Evolutionary conservation across 257 asterid genomes (phyloP), one percentile per base, ranked within the genome.

Genomic region (Henckelia pumila): DNA sequence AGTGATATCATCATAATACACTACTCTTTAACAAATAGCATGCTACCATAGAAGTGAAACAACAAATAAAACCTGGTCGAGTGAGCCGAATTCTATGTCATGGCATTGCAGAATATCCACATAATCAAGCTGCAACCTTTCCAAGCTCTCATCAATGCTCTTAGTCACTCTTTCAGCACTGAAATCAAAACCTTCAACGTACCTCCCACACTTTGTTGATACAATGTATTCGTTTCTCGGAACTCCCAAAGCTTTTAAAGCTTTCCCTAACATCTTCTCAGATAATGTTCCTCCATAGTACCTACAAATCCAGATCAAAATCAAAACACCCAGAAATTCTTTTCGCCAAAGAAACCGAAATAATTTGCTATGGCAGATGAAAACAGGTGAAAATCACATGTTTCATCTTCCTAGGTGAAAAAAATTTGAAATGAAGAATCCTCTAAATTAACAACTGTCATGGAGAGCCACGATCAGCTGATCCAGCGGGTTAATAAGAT

Each of bases 141-240:
- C 96, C 59, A 94, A 82, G 83, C 99, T 94, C 82, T 94, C 99
- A 50, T 87, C 95, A 56, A 94, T 84, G 76, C 97, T 94, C 77
- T 53, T 86, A 2, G 93, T 91, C 74, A 94, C 97, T 81, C 96
- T 85, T 69, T 88, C 97, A 24, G 97, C 96, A 79, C 96, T 91
- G 72, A 94, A 94, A 84, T 94, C 96, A 70, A 94, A 94, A 44
- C 99, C 96, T 61, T 94, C 97, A 30, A 32, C 61, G 64, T 94
- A 94, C 80, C 97, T 86, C 53, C 99, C 99, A 52, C 99, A 94
- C 77, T 94, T 94, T 4, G 99, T 94, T 0, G 99, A 84, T 56
- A 94, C 96, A 73, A 91, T 85, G 82, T 88, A 94, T 74, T 88
- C 80, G 64, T 79, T 78, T 72, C 99, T 86, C 9, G 97, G 86